phyloP scores from a whole-genome alignment of 1,284 basidiomycete species.

The Kalmanozyma brasiliensis region DNA sequence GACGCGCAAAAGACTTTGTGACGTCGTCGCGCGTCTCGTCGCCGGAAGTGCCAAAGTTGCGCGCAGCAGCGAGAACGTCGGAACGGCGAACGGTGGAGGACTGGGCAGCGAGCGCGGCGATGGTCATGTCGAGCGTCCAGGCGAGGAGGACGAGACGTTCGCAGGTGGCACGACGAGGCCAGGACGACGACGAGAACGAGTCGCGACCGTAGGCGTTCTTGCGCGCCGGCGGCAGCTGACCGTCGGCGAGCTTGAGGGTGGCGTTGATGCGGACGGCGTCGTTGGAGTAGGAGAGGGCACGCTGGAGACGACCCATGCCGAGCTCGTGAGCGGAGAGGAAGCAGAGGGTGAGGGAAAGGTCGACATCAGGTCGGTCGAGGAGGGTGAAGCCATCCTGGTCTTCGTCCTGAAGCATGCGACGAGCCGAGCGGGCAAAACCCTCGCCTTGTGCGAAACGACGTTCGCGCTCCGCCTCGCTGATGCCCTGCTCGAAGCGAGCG shows the following conservation, averaged over 20 bases:
- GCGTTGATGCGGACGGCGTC: conserved; percentile 37
- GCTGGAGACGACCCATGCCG: conserved; percentile 65
- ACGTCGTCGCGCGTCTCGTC: conserved; percentile 52
- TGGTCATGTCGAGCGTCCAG: conserved; percentile 51
- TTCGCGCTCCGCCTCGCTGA: conserved; percentile 37
- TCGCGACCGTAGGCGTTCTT: conserved; percentile 32
- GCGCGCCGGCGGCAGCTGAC: conserved; percentile 27
- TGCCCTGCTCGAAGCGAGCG: conserved; percentile 67
- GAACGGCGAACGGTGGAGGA: conserved; percentile 30
- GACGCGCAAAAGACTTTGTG: conserved; percentile 69
- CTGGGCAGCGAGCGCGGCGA: conserved; percentile 37
- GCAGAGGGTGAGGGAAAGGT: conserved; percentile 68
- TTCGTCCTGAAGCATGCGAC: conserved; percentile 55
- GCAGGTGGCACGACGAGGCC: conserved; percentile 43
- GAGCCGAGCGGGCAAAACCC: conserved; percentile 45
- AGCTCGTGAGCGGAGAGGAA: conserved; percentile 69
- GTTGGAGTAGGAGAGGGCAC: conserved; percentile 68
- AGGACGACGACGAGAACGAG: conserved; percentile 29
- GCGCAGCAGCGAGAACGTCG: conserved; percentile 44
- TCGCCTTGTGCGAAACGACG: conserved; percentile 47
- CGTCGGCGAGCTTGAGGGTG: conserved; percentile 38
- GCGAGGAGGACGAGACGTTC: conserved; percentile 44
- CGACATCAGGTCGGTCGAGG: conserved; percentile 62
- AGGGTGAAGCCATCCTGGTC: conserved; percentile 41
- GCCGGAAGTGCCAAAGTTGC: conserved; percentile 55